Evolutionary conservation across 208 protist species (phyloP).

Genomic region (Acanthamoeba culbertsoni): DNA sequence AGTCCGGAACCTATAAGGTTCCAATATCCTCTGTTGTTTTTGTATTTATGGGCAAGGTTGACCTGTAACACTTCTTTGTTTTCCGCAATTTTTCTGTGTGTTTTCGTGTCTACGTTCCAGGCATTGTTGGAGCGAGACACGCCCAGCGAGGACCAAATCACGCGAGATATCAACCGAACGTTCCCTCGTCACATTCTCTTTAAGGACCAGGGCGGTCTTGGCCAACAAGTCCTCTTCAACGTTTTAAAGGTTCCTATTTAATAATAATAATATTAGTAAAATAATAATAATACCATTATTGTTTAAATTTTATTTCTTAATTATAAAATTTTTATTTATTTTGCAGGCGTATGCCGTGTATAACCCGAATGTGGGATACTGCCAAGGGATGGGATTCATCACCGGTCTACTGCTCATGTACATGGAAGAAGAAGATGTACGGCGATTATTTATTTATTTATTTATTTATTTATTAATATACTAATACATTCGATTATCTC

Average conservation of each 20-base stretch:
- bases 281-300: too few relatives aligned
- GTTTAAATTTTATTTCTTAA: not conserved
- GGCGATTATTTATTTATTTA: not conserved
- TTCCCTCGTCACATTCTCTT: slow-evolving; percentile 50
- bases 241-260: not conserved
- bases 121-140: not conserved
- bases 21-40: too few relatives aligned
- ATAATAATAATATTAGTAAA: not conserved
- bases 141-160: slow-evolving; percentile 46
- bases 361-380: slow-evolving; percentile 69
- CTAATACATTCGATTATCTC: not conserved
- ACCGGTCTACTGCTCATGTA: slow-evolving; percentile 62
- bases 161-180: slow-evolving; percentile 29
- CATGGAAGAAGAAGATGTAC: slow-evolving; percentile 58
- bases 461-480: not conserved
- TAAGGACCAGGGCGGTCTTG: slow-evolving; percentile 48
- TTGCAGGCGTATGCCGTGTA: slow-evolving; percentile 63
- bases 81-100: too few relatives aligned
- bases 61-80: too few relatives aligned
- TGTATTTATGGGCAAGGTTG: not conserved
- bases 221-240: slow-evolving; percentile 15
- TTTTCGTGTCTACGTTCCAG: not conserved
- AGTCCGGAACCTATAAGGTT: not conserved
- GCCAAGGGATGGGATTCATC: slow-evolving; percentile 70
- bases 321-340: not conserved